Evolutionary conservation across 2,329 filamentous ascomycete genomes (phyloP).

Genomic region (Exophiala lecanii-corni): DNA sequence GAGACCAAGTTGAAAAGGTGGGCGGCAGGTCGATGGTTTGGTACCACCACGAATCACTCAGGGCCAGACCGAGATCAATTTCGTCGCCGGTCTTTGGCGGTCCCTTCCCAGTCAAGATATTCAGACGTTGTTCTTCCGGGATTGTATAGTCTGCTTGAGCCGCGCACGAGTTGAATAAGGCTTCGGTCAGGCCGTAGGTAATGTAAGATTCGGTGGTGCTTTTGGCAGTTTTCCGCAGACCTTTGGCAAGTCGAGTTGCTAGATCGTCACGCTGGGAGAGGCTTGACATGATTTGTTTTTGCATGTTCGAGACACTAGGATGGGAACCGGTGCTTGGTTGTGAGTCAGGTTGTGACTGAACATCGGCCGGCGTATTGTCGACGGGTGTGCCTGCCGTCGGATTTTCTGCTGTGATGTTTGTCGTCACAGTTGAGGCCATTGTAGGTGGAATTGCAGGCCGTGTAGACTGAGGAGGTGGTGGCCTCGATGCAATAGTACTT

Average conservation of each 20-base stretch:
- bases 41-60: conserved; percentile 19
- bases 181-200: conserved; percentile 73
- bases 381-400: background rate
- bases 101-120: conserved; percentile 45
- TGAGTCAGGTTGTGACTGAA: conserved; percentile 4
- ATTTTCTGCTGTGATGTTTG: conserved; percentile 15
- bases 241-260: conserved; percentile 16
- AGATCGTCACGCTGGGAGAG: conserved; percentile 10
- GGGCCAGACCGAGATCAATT: conserved; percentile 72
- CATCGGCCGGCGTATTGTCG: conserved; percentile 1
- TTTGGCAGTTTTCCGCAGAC: conserved; percentile 33
- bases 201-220: conserved; percentile 63
- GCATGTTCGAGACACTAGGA: conserved; percentile 14
- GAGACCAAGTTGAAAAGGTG: conserved; percentile 93
- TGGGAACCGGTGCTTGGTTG: conserved; percentile 8
- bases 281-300: conserved; percentile 13
- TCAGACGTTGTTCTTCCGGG: conserved; percentile 61
- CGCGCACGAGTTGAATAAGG: conserved; percentile 71
- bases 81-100: conserved; percentile 65
- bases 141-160: conserved; percentile 72
- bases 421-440: conserved; percentile 12
- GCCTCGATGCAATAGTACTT: too few relatives aligned
- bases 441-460: conserved; percentile 5
- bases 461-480: conserved; percentile 13
- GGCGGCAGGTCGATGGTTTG: conserved; percentile 56